Base-by-base conservation (phyloP, 1,139 yeast genomes). In the Geotrichum candidum region DNA sequence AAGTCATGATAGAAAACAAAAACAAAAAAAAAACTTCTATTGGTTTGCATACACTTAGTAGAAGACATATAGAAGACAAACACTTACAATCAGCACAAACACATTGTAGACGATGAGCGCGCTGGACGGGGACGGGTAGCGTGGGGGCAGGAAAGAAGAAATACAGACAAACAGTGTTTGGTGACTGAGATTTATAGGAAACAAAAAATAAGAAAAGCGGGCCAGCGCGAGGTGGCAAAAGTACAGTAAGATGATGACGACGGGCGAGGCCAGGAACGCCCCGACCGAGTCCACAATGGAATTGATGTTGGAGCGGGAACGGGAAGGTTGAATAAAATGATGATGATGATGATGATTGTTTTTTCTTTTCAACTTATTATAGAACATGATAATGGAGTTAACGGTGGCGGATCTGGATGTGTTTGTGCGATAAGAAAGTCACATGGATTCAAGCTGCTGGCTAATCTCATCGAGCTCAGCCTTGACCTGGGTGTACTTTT, bases 381-480 rank as follows among this genome's bases (percentile, higher is more conserved):
- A 41, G 18, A 41, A 41, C 22, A 23, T n/a, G 48, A 41, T 41
- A 41, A 41, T 41, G 48, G 48, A 41, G 48, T 41, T n/a, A 41
- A 41, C 48, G 48, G 48, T 41, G 48, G 22, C n/a, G 11, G 48
- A 41, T 41, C 41, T 51, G 23, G 29, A 18, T 22, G 48, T 10
- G 51, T 25, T 35, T 18, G 51, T 23, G 48, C 48, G 48, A 41
- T 51, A 23, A 29, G 51, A 22, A 56, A 56, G 54, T 60, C 59
- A 89, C 79, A 89, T 84, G 70, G 90, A 87, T 77, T 91, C 97
- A 78, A 91, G 86, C 80, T 91, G 96, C 76, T 88, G 90, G 76
- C 90, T 86, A 80, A 94, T 91, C 80, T 92, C 97, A 68, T 88
- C 95, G 80, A 94, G 84, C 79, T 94, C 98, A 68, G 90, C 84